Evolutionary conservation across 2,329 filamentous ascomycete species (phyloP).

Genomic region (Ramularia collo-cygni): DNA sequence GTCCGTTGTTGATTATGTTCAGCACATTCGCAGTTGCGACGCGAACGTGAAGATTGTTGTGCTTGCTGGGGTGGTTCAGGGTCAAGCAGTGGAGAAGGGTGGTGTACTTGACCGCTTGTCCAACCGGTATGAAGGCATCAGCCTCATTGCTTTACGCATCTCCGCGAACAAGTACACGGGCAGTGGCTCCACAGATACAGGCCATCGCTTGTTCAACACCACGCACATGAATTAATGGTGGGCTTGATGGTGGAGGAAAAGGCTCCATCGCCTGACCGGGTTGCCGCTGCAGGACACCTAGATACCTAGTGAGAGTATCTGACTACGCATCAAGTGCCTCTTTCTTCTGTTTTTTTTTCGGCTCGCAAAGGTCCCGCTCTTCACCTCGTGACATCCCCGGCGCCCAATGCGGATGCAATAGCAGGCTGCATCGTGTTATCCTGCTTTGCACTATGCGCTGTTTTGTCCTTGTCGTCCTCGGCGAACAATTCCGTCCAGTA

Average conservation of each 20-base stretch:
- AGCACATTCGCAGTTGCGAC: constrained; percentile 39
- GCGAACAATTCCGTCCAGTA: constrained; percentile 37
- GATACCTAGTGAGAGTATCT: too few species aligned
- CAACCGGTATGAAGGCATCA: constrained; percentile 18
- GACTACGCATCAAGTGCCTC: too few species aligned
- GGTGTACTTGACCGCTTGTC: constrained; percentile 14
- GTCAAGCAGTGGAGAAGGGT: constrained; percentile 21
- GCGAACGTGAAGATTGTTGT: constrained; percentile 44
- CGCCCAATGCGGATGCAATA: not conserved
- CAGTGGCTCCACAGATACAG: constrained; percentile 49
- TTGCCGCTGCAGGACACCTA: too few species aligned
- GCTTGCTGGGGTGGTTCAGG: constrained; percentile 51
- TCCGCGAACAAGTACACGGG: constrained; percentile 54
- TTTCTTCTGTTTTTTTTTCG: too few species aligned
- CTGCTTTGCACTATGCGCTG: not conserved
- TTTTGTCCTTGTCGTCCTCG: constrained; percentile 21
- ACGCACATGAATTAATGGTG: constrained; percentile 36
- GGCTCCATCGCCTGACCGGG: too few species aligned
- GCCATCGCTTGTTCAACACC: constrained; percentile 55
- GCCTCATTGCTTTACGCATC: constrained; percentile 47
- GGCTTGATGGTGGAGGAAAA: too few species aligned
- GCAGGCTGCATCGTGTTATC: not conserved
- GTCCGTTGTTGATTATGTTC: constrained; percentile 44
- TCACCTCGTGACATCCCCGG: constrained; percentile 1
- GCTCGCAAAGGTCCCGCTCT: too few species aligned